Evolutionary conservation across 495 filamentous ascomycete genomes (phyloP).

Genomic region (Niebla homalea): DNA sequence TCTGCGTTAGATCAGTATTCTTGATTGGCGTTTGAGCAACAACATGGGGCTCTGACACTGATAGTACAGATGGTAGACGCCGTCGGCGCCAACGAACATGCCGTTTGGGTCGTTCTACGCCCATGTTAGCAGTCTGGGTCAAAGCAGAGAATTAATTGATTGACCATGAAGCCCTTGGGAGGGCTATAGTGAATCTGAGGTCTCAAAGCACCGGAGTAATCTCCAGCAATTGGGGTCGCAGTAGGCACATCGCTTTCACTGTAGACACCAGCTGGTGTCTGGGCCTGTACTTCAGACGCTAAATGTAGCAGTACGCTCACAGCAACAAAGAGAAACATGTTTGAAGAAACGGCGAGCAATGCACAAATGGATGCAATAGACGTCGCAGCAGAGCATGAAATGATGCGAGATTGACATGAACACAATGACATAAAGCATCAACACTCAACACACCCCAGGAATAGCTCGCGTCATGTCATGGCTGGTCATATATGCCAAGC

Average conservation of each 20-base stretch:
- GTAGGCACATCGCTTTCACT: slow-evolving; percentile 25
- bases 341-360: not conserved
- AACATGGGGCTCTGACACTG: slow-evolving; percentile 23
- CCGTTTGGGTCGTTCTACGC: slow-evolving; percentile 43
- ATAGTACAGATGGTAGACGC: slow-evolving; percentile 42
- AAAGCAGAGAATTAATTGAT: not conserved
- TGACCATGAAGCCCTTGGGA: slow-evolving; percentile 34
- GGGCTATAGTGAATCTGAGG: slow-evolving; percentile 44
- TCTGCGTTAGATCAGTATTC: slow-evolving; percentile 16
- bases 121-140: not conserved
- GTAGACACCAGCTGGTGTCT: slow-evolving; percentile 14
- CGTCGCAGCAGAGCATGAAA: not conserved
- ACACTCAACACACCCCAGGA: too few relatives aligned
- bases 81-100: slow-evolving; percentile 34
- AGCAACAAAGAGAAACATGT: not conserved
- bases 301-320: not conserved
- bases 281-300: slow-evolving; percentile 1
- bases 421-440: not conserved
- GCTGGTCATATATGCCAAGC: not conserved
- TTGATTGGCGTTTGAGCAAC: not conserved
- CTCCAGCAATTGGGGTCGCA: slow-evolving; percentile 22
- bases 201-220: slow-evolving; percentile 33
- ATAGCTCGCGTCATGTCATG: not conserved
- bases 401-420: not conserved
- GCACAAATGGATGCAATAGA: not conserved